Conservation (phyloP, 176 grass and related monocot genomes). For the Eleusine coracana region DNA sequence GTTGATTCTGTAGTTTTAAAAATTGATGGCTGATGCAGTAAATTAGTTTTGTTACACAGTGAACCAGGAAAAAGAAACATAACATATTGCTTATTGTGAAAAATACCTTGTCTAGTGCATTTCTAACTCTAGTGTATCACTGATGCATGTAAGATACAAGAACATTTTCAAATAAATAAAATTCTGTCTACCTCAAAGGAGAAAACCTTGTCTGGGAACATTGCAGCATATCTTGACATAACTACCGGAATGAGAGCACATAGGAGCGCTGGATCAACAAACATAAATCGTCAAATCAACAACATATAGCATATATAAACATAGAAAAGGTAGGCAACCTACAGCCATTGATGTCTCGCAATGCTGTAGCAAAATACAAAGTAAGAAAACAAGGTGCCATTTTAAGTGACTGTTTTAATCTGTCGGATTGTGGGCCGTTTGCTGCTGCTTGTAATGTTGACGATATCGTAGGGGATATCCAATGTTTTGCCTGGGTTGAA, state of each 20-base stretch:
- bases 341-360: conserved; percentile 77
- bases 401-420: conserved; percentile 79
- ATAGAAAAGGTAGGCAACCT: conserved; percentile 47
- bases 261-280: conserved; percentile 72
- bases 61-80: conserved; percentile 4
- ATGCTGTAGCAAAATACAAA: conserved; percentile 65
- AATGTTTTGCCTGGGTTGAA: conserved; percentile 72
- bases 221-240: conserved; percentile 89
- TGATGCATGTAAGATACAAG: not conserved
- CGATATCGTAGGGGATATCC: conserved; percentile 83
- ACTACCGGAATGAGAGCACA: conserved; percentile 90
- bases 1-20: not conserved
- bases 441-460: conserved; percentile 70
- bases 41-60: not conserved
- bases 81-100: not conserved
- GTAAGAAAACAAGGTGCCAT: conserved; percentile 80
- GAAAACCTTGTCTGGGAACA: conserved; percentile 92
- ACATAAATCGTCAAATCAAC: conserved; percentile 37
- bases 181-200: conserved; percentile 73
- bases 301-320: conserved; percentile 18
- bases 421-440: conserved; percentile 64
- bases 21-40: not conserved
- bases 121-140: conserved; percentile 17
- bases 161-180: not conserved
- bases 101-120: not conserved